A percentile compares a stretch with the other conserved stretches of the same genome.
phyloP scores from a whole-genome alignment of 805 yeast genomes.

The Candida taoyuanica region DNA sequence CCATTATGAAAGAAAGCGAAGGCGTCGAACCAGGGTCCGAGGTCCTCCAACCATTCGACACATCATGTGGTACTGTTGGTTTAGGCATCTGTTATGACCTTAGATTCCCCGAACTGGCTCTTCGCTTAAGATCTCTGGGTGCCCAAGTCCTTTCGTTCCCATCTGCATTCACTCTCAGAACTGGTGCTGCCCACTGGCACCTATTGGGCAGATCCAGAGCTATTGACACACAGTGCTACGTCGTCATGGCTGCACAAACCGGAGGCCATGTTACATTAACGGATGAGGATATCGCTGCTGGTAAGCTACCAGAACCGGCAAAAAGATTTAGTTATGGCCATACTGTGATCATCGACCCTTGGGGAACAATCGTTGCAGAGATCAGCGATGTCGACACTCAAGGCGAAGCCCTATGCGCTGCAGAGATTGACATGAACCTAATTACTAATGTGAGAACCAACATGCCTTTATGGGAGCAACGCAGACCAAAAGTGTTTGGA shows the following conservation, averaged over 20 bases:
- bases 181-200: conserved; percentile 92
- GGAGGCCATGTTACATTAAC: conserved; percentile 51
- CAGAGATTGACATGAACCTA: conserved; percentile 57
- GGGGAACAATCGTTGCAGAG: conserved; percentile 75
- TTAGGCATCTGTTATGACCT: conserved; percentile 81
- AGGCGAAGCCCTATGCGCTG: conserved; percentile 46
- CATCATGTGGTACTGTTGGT: conserved; percentile 64
- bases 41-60: conserved; percentile 48
- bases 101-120: conserved; percentile 78
- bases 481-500: conserved; percentile 55
- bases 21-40: conserved; percentile 76
- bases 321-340: conserved; percentile 79
- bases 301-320: conserved; percentile 21
- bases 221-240: conserved; percentile 81
- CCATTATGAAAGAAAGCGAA: conserved; percentile 67
- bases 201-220: conserved; percentile 79
- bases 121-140: conserved; percentile 58
- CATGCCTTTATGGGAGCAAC: conserved; percentile 77
- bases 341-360: conserved; percentile 82
- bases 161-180: conserved; percentile 86
- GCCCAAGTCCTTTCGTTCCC: conserved; percentile 81
- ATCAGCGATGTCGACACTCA: conserved; percentile 40
- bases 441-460: conserved; percentile 50
- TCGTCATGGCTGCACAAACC: conserved; percentile 83
- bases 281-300: conserved; percentile 29